Evolutionary conservation across 441 rosid species (phyloP), one percentile per base, ranked within the genome.

Genomic region (Erodium texanum): DNA sequence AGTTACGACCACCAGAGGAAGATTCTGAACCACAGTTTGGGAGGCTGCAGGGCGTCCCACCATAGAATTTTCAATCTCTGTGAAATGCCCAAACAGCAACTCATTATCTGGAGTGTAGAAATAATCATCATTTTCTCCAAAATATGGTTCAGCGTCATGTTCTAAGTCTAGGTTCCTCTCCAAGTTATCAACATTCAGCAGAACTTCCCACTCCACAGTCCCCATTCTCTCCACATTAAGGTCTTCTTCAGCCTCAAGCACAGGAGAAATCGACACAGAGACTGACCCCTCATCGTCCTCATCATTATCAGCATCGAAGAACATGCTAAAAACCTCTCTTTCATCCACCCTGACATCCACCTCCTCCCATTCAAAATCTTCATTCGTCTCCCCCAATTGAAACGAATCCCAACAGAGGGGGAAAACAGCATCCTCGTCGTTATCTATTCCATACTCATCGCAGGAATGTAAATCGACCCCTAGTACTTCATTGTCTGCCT

Each of bases 311-410:
- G 76, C 50, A 58, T 86, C 86, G 18, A 79, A 76, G 71, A 81
- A 82, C 72, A 82, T 77, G 64, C 78, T 89, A 62, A 81, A 72
- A 61, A 81, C 79, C 72, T 93, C 98, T 66, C 91, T 82, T 70
- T 89, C 97, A 59, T 89, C 91, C 9, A 73, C 75, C 8, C 80
- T 71, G 48, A 78, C 85, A 76, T 87, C 90, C 24, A 93, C 89
- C 79, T 93, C 96, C 76, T 88, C 98, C 98, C 98, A 93, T 78
- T 90, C 97, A 32, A 89, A 90, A 54, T 90, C 93, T 72, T 89
- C 97, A 76, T 76, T 77, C 15, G 76, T 69, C 41, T 86, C 89
- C 24, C 83, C 98, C 79, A 85, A 67, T 0, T 74, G 91, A 65
- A 89, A 81, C 5, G 97, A 80, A 72, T 87, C 94, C 94, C 89